These are phyloP conservation scores for Gossypium davidsonii DNA, from an alignment of 441 rosid species.

Conservation along the genomic window DNA sequence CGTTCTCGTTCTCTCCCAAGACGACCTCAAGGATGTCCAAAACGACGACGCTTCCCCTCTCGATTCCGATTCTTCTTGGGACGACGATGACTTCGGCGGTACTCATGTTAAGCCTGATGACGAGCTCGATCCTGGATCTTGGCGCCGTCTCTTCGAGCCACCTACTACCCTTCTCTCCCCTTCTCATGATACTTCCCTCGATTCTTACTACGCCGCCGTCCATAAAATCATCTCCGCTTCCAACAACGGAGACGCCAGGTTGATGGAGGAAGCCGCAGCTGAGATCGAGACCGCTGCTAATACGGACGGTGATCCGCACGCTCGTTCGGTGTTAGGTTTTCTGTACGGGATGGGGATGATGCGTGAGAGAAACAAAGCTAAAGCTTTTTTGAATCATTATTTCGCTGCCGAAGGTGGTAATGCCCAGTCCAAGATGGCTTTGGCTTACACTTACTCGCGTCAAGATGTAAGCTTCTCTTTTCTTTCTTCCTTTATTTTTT, in stretches of 20 bases:
- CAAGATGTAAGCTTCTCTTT: slow-evolving; percentile 61
- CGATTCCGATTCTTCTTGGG: slow-evolving; percentile 51
- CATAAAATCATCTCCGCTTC: slow-evolving; percentile 47
- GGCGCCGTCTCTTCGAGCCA: slow-evolving; percentile 86
- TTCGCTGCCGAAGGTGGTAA: slow-evolving; percentile 72
- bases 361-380: slow-evolving; percentile 67
- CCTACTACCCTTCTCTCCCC: slow-evolving; percentile 30
- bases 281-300: slow-evolving; percentile 54
- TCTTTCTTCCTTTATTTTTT: not conserved
- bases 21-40: slow-evolving; percentile 67
- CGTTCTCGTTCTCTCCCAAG: slow-evolving; percentile 71
- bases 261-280: slow-evolving; percentile 62
- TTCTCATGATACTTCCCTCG: slow-evolving; percentile 19
- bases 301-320: slow-evolving; percentile 56
- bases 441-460: slow-evolving; percentile 73
- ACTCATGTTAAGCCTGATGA: slow-evolving; percentile 61
- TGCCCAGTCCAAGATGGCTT: slow-evolving; percentile 88
- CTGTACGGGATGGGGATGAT: slow-evolving; percentile 64
- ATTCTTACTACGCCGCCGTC: slow-evolving; percentile 49
- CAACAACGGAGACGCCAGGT: slow-evolving; percentile 43
- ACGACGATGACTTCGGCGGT: slow-evolving; percentile 86
- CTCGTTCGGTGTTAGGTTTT: slow-evolving; percentile 71
- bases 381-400: slow-evolving; percentile 65
- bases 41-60: slow-evolving; percentile 37
- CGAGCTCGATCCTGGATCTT: slow-evolving; percentile 90